Conservation (phyloP, 306 rosid genomes). For the Prunus persica region Prunus_persica_NCBIv2 NC_034014.1:11291501-11292000, state of each 20-base stretch:
- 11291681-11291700: background rate
- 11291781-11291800: background rate
- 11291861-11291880: background rate
- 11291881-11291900: background rate
- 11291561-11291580: constrained; percentile 89
- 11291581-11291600: constrained; percentile 73
- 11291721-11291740: background rate
- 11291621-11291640: constrained; percentile 78
- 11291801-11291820: background rate
- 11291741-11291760: background rate
- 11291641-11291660: background rate
- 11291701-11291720: background rate
- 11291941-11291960: background rate
- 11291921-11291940: background rate
- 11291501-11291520: background rate
- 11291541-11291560: constrained; percentile 82
- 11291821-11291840: background rate
- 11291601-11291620: constrained; percentile 94
- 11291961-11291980: no score
- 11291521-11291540: constrained; percentile 68
- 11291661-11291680: background rate
- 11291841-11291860: background rate
- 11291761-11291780: background rate
- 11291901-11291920: background rate
- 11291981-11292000: no score